Conservation (phyloP, 148 eudicot genomes). For the Tetragonia tetragonoides region DNA sequence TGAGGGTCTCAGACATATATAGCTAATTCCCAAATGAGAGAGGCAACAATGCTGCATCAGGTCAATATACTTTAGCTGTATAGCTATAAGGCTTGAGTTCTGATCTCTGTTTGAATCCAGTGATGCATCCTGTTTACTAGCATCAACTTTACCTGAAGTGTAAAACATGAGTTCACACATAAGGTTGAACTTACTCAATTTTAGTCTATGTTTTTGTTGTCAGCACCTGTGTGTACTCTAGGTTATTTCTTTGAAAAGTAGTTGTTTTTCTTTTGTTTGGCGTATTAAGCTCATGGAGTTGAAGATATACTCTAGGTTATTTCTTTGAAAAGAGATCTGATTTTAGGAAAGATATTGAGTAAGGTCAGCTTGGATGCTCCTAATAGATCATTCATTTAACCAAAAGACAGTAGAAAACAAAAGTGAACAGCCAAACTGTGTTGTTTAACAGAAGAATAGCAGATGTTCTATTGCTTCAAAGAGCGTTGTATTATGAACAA, state of each 20-base stretch:
- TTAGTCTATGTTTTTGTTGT: too few species aligned
- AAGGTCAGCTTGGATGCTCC: not conserved
- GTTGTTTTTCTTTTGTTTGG: too few species aligned
- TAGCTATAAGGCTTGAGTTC: not conserved
- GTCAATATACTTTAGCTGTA: not conserved
- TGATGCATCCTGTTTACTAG: not conserved
- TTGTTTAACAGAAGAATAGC: not conserved
- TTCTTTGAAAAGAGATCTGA: not conserved
- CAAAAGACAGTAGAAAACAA: not conserved
- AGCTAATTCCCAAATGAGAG: not conserved
- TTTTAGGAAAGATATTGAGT: not conserved
- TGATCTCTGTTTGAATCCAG: not conserved
- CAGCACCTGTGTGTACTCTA: too few species aligned
- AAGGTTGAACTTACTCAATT: too few species aligned
- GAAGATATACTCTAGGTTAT: too few species aligned
- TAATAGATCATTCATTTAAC: not conserved
- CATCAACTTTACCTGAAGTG: too few species aligned
- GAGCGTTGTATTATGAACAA: not conserved
- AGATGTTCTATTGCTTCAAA: constrained; percentile 14
- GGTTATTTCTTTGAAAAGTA: too few species aligned
- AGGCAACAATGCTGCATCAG: not conserved
- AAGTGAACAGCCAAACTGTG: not conserved
- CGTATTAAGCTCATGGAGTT: too few species aligned
- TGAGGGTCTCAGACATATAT: not conserved
- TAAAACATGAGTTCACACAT: too few species aligned